A percentile compares a stretch with the other conserved stretches of the same genome.
These are phyloP conservation scores for Cercospora berteroae DNA, from an alignment of 2,329 filamentous ascomycete species.

Conservation along the genomic window DNA sequence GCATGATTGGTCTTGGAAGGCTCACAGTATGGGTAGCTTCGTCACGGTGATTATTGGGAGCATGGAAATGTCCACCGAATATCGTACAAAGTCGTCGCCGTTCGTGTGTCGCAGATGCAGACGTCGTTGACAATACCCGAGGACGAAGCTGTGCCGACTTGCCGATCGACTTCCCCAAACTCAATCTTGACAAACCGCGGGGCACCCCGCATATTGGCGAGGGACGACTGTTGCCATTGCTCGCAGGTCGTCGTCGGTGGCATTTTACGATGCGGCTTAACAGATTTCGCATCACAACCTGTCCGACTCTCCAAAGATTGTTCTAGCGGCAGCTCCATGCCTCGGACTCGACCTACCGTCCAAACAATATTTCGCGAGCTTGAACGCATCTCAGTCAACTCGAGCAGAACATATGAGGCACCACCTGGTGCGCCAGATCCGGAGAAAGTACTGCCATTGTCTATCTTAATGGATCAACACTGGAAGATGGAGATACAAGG, in stretches of 20 bases:
- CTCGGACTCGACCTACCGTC: slow-evolving; percentile 20
- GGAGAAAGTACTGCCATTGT: slow-evolving; percentile 19
- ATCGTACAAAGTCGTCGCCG: not conserved
- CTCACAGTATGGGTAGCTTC: no score
- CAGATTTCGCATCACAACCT: not conserved
- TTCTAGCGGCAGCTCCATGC: slow-evolving; percentile 5
- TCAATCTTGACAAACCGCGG: slow-evolving; percentile 6
- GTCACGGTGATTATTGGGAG: not conserved
- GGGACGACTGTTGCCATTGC: not conserved
- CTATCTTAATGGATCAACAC: slow-evolving; percentile 16
- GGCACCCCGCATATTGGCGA: not conserved
- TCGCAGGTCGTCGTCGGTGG: not conserved
- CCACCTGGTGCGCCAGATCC: slow-evolving; percentile 8
- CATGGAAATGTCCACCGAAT: not conserved
- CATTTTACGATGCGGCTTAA: not conserved
- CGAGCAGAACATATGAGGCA: slow-evolving; percentile 19
- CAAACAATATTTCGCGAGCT: slow-evolving; percentile 22
- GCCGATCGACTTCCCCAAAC: slow-evolving; percentile 11
- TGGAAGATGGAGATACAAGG: slow-evolving; percentile 22
- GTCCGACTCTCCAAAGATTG: not conserved
- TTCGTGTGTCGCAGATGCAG: not conserved
- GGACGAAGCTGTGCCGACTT: slow-evolving; percentile 8
- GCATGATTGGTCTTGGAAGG: slow-evolving; percentile 34
- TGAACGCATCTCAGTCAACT: slow-evolving; percentile 20
- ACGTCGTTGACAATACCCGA: slow-evolving; percentile 8